These are phyloP conservation scores for Auriscalpium microsporum DNA, from an alignment of 768 basidiomycete species.

Conservation along the genomic window DNA sequence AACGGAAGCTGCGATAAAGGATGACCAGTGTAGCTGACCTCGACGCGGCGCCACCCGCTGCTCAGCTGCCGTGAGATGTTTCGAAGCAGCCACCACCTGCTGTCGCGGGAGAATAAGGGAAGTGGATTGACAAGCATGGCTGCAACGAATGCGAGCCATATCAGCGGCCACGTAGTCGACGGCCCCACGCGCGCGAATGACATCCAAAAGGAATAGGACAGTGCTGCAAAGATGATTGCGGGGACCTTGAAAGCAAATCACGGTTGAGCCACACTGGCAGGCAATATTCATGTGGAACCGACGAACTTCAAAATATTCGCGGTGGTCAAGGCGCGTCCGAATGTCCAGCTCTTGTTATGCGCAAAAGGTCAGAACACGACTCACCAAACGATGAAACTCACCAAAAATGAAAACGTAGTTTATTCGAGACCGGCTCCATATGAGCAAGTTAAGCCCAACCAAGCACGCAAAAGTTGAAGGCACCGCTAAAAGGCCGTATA, in stretches of 20 bases:
- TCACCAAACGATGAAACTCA: slow-evolving; percentile 22
- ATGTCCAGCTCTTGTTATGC: slow-evolving; percentile 6
- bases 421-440: slow-evolving; percentile 69
- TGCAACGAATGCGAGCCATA: slow-evolving; percentile 65
- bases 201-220: slow-evolving; percentile 79
- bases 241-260: slow-evolving; percentile 48
- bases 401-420: slow-evolving; percentile 94
- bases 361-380: not conserved
- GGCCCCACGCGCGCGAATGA: slow-evolving; percentile 63
- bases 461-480: slow-evolving; percentile 70
- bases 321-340: slow-evolving; percentile 40
- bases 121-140: slow-evolving; percentile 69
- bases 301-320: slow-evolving; percentile 63
- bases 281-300: not conserved
- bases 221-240: slow-evolving; percentile 61
- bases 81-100: slow-evolving; percentile 77
- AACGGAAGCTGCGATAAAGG: not conserved
- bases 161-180: slow-evolving; percentile 71
- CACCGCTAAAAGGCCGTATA: slow-evolving; percentile 69
- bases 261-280: not conserved
- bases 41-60: slow-evolving; percentile 66
- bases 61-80: slow-evolving; percentile 53
- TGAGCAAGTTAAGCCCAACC: slow-evolving; percentile 75
- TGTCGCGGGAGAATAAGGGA: slow-evolving; percentile 49
- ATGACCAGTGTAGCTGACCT: slow-evolving; percentile 37